These are phyloP conservation scores for Adansonia grandidieri DNA, from an alignment of 441 rosid species.

Conservation along the genomic window DNA sequence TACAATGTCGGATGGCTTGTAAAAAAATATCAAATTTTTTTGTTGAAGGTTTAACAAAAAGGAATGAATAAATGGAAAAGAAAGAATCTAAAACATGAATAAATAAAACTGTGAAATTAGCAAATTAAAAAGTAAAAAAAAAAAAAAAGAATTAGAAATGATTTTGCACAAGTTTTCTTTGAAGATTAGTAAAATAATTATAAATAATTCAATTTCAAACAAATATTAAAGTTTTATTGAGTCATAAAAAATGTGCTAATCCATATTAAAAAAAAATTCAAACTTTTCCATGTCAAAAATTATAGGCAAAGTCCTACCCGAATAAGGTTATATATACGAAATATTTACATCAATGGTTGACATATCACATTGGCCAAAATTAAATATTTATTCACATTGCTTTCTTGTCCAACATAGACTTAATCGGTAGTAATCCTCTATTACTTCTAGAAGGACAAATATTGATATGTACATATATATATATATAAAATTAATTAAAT, in stretches of 20 bases:
- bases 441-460: constrained; percentile 5
- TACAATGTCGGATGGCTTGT: too few species aligned
- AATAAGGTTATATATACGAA: too few species aligned
- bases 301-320: too few species aligned
- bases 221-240: not conserved
- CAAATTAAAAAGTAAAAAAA: not conserved
- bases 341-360: too few species aligned
- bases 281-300: too few species aligned
- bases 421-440: not conserved
- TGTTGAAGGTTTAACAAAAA: too few species aligned
- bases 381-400: not conserved
- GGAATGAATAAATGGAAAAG: too few species aligned
- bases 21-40: too few species aligned
- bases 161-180: not conserved
- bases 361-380: not conserved
- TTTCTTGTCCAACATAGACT: not conserved
- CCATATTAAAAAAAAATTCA: too few species aligned
- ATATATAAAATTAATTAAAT: not conserved
- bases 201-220: not conserved
- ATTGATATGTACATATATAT: too few species aligned
- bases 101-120: not conserved
- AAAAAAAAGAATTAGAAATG: not conserved
- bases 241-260: not conserved
- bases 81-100: not conserved
- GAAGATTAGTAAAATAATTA: not conserved